Percentiles rank a stretch among this genome's conserved stretches.
These are phyloP conservation scores for Falciphora oryzae DNA, from an alignment of 2,329 filamentous ascomycete species.

Conservation along the genomic window DNA sequence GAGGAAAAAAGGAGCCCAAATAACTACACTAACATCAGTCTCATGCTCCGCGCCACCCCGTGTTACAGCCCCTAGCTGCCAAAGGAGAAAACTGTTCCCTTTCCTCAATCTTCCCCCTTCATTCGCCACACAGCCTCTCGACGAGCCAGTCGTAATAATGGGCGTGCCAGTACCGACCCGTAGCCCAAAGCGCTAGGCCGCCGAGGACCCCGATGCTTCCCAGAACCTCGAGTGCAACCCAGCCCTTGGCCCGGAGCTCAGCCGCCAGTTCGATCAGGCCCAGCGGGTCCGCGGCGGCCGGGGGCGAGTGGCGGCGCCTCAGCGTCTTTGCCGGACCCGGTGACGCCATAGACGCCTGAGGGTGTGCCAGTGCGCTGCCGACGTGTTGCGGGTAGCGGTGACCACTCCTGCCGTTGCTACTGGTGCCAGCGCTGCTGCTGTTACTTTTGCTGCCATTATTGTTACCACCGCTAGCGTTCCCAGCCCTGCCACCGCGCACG, in stretches of 20 bases:
- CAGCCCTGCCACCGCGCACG: conserved; percentile 19
- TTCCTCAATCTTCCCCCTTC: neutral
- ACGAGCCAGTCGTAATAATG: conserved; percentile 11
- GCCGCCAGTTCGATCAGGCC: conserved; percentile 68
- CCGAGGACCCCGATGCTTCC: conserved; percentile 70
- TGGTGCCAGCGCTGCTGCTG: neutral
- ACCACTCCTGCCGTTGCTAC: neutral
- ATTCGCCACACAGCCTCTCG: neutral
- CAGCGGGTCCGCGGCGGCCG: conserved; percentile 65
- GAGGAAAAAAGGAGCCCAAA: neutral
- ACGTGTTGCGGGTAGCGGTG: neutral
- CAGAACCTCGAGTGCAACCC: conserved; percentile 65
- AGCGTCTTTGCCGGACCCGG: conserved; percentile 12
- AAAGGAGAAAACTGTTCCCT: neutral
- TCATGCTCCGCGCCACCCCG: neutral
- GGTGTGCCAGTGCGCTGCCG: conserved; percentile 7
- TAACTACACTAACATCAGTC: neutral
- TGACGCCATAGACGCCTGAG: conserved; percentile 6
- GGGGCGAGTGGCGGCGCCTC: conserved; percentile 17
- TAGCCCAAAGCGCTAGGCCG: conserved; percentile 61
- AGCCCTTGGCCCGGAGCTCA: conserved; percentile 57
- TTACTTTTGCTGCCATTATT: neutral
- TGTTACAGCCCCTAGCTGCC: neutral
- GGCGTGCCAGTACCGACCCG: conserved; percentile 22
- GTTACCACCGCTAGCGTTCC: conserved; percentile 20